phyloP scores from a whole-genome alignment of 352 stramenopile species.

The Phytopythium mirpurense region DNA sequence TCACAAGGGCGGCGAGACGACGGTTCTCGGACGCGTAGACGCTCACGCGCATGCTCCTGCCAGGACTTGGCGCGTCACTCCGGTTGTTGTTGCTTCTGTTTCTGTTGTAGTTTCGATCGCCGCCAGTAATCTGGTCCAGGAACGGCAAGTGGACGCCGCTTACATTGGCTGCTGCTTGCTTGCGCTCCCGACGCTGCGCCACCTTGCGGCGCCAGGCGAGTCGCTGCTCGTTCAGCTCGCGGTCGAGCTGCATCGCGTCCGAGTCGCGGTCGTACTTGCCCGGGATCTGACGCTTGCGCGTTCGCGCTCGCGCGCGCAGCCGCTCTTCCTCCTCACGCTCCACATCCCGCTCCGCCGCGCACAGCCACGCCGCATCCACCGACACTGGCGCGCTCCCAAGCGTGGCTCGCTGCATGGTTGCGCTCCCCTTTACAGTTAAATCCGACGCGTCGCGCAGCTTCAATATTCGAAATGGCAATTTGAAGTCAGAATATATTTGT shows the following conservation, averaged over 20 bases:
- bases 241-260: constrained; percentile 33
- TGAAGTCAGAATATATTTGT: too few relatives aligned
- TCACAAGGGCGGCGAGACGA: constrained; percentile 40
- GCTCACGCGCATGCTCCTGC: constrained; percentile 11
- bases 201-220: constrained; percentile 28
- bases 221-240: constrained; percentile 45
- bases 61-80: background rate
- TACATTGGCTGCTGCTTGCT: background rate
- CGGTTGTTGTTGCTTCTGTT: constrained; percentile 27
- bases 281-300: constrained; percentile 19
- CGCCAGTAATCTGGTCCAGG: constrained; percentile 5
- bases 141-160: constrained; percentile 6
- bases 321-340: constrained; percentile 47
- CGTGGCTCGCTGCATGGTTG: constrained; percentile 27
- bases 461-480: too few relatives aligned
- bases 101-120: constrained; percentile 21
- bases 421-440: too few relatives aligned
- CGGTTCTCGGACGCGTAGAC: constrained; percentile 67
- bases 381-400: constrained; percentile 27
- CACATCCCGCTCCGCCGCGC: constrained; percentile 41
- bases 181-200: constrained; percentile 9
- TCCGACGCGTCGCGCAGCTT: too few relatives aligned
- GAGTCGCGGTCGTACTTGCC: constrained; percentile 50
- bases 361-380: constrained; percentile 57
- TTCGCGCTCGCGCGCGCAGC: constrained; percentile 6